Conservation (phyloP, 148 eudicot species). For the Chenopodium berlandieri region DNA sequence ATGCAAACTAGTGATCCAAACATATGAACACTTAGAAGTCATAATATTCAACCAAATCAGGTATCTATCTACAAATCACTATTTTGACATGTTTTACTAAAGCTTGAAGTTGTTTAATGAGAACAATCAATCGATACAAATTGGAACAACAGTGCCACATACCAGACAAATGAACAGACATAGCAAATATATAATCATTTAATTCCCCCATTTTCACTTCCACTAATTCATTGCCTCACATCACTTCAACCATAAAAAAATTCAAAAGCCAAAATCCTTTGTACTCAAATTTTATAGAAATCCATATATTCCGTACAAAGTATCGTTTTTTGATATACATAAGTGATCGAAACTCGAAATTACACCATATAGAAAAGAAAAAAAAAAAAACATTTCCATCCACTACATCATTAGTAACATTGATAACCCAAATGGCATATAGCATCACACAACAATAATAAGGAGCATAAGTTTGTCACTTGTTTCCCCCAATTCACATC, state of each 20-base stretch:
- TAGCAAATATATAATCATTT: background rate
- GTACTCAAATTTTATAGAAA: too few species aligned
- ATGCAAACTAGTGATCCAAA: background rate
- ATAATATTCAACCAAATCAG: background rate
- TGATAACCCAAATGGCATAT: background rate
- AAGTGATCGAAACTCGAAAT: background rate
- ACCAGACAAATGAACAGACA: background rate
- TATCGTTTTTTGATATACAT: background rate
- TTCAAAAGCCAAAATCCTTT: background rate
- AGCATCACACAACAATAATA: background rate
- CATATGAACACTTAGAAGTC: background rate
- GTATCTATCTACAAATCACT: background rate
- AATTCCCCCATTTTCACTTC: background rate
- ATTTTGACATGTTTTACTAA: background rate
- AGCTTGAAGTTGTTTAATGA: background rate
- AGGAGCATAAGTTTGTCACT: background rate
- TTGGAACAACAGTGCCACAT: background rate
- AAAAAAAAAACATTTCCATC: background rate
- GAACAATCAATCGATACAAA: background rate
- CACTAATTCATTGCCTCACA: background rate
- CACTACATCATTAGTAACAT: background rate
- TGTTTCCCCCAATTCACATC: background rate
- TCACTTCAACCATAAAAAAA: background rate
- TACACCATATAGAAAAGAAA: background rate
- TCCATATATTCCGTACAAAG: too few species aligned